Conservation (phyloP, 75 land plant species). For the Picea glauca region DNA sequence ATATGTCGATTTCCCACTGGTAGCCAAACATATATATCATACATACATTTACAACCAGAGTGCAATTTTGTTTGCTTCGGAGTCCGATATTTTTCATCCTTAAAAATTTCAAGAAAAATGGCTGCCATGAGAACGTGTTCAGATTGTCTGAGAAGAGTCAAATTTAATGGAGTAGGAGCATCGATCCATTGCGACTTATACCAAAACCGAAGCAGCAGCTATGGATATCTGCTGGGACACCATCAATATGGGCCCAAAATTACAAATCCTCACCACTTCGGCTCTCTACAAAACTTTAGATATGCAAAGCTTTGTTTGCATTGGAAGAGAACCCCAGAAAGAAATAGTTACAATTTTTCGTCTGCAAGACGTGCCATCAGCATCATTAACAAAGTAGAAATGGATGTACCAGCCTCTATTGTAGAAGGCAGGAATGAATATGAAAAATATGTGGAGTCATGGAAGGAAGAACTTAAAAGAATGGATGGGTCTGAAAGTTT, state of each 20-base stretch:
- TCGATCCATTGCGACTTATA: neutral
- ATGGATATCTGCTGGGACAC: too few species aligned
- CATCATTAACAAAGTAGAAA: too few species aligned
- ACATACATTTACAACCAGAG: too few species aligned
- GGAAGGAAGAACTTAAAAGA: slow-evolving; percentile 25
- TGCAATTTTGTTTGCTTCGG: too few species aligned
- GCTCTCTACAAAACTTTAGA: neutral
- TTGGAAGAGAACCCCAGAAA: neutral
- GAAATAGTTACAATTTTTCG: neutral
- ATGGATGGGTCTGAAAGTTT: slow-evolving; percentile 6
- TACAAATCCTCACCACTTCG: neutral
- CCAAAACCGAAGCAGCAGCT: neutral
- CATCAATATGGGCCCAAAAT: too few species aligned
- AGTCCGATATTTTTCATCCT: too few species aligned
- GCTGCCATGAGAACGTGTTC: neutral
- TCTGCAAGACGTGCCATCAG: too few species aligned
- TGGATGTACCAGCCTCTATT: neutral
- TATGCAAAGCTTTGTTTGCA: neutral
- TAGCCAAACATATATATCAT: too few species aligned
- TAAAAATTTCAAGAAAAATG: neutral
- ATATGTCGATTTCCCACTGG: too few species aligned
- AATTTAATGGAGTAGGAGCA: neutral
- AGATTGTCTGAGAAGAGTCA: neutral
- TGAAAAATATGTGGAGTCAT: slow-evolving; percentile 17
- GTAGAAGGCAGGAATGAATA: neutral